A percentile compares a stretch with the other conserved stretches of the same genome.
Conservation (phyloP, 129 eudicot species). For the Calendula officinalis region DNA sequence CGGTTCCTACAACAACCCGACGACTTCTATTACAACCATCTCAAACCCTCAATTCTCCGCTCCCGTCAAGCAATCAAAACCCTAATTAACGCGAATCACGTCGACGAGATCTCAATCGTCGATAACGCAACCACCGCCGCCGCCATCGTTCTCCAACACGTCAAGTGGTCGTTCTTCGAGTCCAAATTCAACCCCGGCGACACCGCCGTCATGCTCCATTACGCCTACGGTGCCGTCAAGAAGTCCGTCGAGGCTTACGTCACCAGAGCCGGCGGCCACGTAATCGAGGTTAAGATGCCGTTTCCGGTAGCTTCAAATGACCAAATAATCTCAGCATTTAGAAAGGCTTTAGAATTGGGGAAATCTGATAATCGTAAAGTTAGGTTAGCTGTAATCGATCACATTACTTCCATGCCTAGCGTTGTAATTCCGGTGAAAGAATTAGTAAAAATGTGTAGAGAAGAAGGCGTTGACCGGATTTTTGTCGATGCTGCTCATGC, state of each 20-base stretch:
- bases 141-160: slow-evolving; percentile 75
- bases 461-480: slow-evolving; percentile 66
- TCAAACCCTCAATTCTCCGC: slow-evolving; percentile 58
- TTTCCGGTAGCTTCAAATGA: slow-evolving; percentile 52
- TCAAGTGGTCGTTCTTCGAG: slow-evolving; percentile 54
- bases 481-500: slow-evolving; percentile 88
- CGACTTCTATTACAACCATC: slow-evolving; percentile 51
- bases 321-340: slow-evolving; percentile 54
- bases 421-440: slow-evolving; percentile 81
- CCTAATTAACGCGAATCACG: slow-evolving; percentile 66
- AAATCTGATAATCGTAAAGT: slow-evolving; percentile 44
- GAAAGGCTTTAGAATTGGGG: slow-evolving; percentile 54
- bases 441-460: slow-evolving; percentile 70
- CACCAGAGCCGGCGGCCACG: slow-evolving; percentile 71
- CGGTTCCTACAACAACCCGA: slow-evolving; percentile 81
- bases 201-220: slow-evolving; percentile 77
- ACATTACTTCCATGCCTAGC: slow-evolving; percentile 89
- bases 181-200: slow-evolving; percentile 51
- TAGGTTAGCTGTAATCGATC: slow-evolving; percentile 88
- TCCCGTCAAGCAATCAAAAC: slow-evolving; percentile 54
- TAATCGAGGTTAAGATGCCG: slow-evolving; percentile 73
- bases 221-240: slow-evolving; percentile 89
- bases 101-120: slow-evolving; percentile 72
- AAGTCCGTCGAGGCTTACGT: slow-evolving; percentile 86
- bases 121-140: slow-evolving; percentile 98